phyloP scores from a whole-genome alignment of 495 filamentous ascomycete species.

The Extremus antarcticus region DNA sequence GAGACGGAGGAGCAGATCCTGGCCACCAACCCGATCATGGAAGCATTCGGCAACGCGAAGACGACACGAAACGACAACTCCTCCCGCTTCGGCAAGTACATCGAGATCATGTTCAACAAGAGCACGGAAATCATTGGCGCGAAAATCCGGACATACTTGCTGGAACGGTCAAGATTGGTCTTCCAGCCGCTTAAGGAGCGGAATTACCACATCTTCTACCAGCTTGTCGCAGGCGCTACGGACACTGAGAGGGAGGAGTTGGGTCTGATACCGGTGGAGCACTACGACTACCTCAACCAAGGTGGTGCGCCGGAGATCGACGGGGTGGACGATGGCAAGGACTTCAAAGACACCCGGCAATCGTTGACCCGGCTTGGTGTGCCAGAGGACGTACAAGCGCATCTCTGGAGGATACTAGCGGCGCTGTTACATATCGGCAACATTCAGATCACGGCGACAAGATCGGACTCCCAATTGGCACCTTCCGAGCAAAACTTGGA shows the following conservation, averaged over 20 bases:
- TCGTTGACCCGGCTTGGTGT: conserved; percentile 87
- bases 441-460: conserved; percentile 81
- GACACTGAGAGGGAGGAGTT: conserved; percentile 71
- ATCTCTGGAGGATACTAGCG: conserved; percentile 85
- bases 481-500: conserved; percentile 70
- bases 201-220: conserved; percentile 99
- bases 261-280: conserved; percentile 66
- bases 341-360: conserved; percentile 78
- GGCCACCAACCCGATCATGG: conserved; percentile 98
- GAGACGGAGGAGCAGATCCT: conserved; percentile 97
- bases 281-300: conserved; percentile 94
- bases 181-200: conserved; percentile 95
- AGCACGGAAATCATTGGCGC: conserved; percentile 94
- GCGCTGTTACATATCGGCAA: conserved; percentile 93
- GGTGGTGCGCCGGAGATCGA: conserved; percentile 84
- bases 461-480: conserved; percentile 76
- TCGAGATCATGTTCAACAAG: conserved; percentile 98
- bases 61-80: conserved; percentile 99
- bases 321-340: conserved; percentile 88
- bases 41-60: conserved; percentile 98
- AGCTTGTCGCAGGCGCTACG: conserved; percentile 88
- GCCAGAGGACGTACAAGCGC: conserved; percentile 54
- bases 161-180: conserved; percentile 94
- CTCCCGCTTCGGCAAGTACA: conserved; percentile 97
- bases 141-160: conserved; percentile 87